phyloP scores from a whole-genome alignment of 148 eudicot species.

The Polygonum aviculare region DNA sequence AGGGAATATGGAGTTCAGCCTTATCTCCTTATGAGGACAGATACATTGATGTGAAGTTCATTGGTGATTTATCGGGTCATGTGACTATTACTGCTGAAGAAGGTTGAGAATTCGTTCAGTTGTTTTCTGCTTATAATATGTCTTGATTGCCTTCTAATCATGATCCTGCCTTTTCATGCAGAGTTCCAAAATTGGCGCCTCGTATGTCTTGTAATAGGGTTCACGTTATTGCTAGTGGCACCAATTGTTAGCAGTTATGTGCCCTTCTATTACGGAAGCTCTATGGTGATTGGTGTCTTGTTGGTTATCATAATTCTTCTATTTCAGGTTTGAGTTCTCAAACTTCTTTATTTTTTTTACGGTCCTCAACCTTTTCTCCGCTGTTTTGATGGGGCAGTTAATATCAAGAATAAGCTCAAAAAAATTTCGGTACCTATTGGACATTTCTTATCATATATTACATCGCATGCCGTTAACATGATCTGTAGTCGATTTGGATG shows the following conservation, averaged over 20 bases:
- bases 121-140: not conserved
- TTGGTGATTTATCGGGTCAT: conserved; percentile 64
- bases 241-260: conserved; percentile 89
- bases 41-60: conserved; percentile 73
- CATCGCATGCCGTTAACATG: not conserved
- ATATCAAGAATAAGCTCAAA: not conserved
- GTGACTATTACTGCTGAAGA: conserved; percentile 54
- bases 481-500: not conserved
- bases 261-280: conserved; percentile 92
- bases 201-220: conserved; percentile 53
- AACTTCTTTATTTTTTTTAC: not conserved
- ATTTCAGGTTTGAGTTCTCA: conserved; percentile 54
- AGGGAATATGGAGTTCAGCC: conserved; percentile 60
- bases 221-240: conserved; percentile 55
- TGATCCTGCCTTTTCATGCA: conserved; percentile 22
- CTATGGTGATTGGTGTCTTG: conserved; percentile 81
- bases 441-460: not conserved
- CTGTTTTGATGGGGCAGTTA: not conserved
- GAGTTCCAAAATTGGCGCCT: conserved; percentile 85
- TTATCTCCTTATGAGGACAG: conserved; percentile 76
- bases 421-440: not conserved
- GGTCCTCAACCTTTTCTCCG: not conserved
- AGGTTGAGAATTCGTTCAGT: conserved; percentile 33
- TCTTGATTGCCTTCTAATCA: not conserved
- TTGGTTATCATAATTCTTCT: conserved; percentile 82